Evolutionary conservation across 306 rosid species (phyloP), one percentile per base, ranked within the genome.

Genomic region (Medicago lupulina): DNA sequence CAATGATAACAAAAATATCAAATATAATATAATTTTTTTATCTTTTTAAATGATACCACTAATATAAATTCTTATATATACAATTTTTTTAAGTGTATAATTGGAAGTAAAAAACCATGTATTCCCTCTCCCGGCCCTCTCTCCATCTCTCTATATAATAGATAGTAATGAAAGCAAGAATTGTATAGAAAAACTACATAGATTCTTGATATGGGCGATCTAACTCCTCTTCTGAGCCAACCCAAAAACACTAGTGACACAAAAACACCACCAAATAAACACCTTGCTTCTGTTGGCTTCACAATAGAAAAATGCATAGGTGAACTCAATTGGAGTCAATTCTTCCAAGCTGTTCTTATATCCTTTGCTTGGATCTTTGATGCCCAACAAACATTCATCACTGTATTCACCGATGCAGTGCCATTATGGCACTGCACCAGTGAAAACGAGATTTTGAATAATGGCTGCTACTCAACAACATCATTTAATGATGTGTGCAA

Each of bases 361-460:
- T 83, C 93, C 4, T 31, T 83, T 1, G 86, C 92, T 6, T 91
- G 89, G 88, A 8, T 80, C 28, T 91, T 89, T 23, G 90, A 91
- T 28, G 92, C 88, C 0, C 93, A 88, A 59, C 93, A 91, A 70
- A 81, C 86, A 4, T 91, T 91, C 84, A 73, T 88, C 6, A 59
- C 70, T 34, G 81, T 89, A 79, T 87, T 91, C 90, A 80, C 92
- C 0, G 89, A 89, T 15, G 80, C 87, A n/a, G 51, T 57, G 2
- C 93, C 90, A 3, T n/a, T 71, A 1, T 86, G 90, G 89, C 87
- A 89, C 81, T 87, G 88, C 62, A 69, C 82, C 10, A 19, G n/a
- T 2, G 15, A 54, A 1, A 23, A 23, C 28, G 28, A 23, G 3
- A 23, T 23, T 23, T 23, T 23, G 28, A 23, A 23, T 23, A 23